phyloP scores from a whole-genome alignment of 768 basidiomycete species.

The Mycena galopus region DNA sequence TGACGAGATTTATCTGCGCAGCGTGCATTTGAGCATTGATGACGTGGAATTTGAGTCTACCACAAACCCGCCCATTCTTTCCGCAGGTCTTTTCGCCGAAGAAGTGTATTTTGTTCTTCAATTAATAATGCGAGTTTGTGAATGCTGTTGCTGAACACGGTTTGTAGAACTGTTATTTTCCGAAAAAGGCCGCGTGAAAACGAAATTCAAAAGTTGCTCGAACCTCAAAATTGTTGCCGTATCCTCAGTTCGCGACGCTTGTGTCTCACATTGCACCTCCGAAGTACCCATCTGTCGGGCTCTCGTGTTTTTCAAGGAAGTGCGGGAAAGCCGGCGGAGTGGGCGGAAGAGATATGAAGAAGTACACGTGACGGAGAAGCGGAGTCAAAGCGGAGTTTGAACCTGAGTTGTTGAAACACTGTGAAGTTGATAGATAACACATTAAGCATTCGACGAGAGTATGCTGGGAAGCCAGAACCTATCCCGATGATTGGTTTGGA shows the following conservation, averaged over 20 bases:
- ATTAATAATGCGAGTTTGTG: background rate
- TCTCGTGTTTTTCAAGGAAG: too few relatives aligned
- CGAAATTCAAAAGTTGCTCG: background rate
- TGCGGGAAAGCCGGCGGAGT: too few relatives aligned
- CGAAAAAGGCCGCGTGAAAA: background rate
- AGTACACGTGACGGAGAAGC: too few relatives aligned
- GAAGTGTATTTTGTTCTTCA: slow-evolving; percentile 20
- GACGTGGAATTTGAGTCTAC: background rate
- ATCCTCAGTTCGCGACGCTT: background rate
- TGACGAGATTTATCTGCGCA: slow-evolving; percentile 26
- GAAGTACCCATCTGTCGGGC: background rate
- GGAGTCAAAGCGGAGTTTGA: too few relatives aligned
- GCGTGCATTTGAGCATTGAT: background rate
- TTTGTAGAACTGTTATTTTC: background rate
- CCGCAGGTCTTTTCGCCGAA: slow-evolving; percentile 13
- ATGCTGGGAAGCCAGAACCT: too few relatives aligned
- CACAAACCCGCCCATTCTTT: slow-evolving; percentile 10
- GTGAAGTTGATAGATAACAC: too few relatives aligned
- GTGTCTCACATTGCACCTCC: background rate
- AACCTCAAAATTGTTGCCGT: background rate
- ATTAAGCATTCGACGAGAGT: too few relatives aligned
- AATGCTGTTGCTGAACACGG: background rate
- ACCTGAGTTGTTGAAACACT: too few relatives aligned
- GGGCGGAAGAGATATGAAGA: too few relatives aligned
- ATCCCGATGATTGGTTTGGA: too few relatives aligned